phyloP scores from a whole-genome alignment of 768 basidiomycete genomes.

The Boletus tylopilopsis region DNA sequence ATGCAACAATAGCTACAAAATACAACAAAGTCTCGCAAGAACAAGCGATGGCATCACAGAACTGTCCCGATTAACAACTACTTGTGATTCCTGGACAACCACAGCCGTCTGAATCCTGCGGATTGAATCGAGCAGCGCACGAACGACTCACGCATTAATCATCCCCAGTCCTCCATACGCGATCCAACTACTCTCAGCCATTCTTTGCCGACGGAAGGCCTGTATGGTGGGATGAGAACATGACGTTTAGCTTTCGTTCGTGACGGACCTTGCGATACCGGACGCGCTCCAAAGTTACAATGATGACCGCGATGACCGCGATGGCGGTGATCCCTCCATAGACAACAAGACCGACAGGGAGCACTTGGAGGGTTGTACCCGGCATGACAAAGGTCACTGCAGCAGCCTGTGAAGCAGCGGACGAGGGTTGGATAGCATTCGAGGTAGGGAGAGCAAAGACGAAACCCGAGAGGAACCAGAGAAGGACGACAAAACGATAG shows the following conservation, averaged over 20 bases:
- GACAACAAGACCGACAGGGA: slow-evolving; percentile 80
- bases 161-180: slow-evolving; percentile 65
- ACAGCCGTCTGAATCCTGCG: neutral
- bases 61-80: neutral
- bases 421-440: too few relatives aligned
- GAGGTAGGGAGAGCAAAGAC: slow-evolving; percentile 29
- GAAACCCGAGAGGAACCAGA: slow-evolving; percentile 24
- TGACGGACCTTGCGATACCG: slow-evolving; percentile 74
- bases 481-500: slow-evolving; percentile 12
- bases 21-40: slow-evolving; percentile 1
- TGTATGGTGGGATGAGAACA: slow-evolving; percentile 26
- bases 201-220: slow-evolving; percentile 72
- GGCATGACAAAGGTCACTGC: slow-evolving; percentile 56
- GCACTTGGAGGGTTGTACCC: slow-evolving; percentile 67
- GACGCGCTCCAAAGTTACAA: slow-evolving; percentile 85
- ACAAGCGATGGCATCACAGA: slow-evolving; percentile 1
- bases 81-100: neutral
- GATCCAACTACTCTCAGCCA: slow-evolving; percentile 59
- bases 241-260: neutral
- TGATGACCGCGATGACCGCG: slow-evolving; percentile 72
- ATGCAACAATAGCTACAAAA: neutral
- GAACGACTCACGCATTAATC: slow-evolving; percentile 23
- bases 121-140: neutral
- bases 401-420: slow-evolving; percentile 27
- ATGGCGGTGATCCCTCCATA: slow-evolving; percentile 86